Evolutionary conservation across 495 filamentous ascomycete species (phyloP).

Genomic region (Penicillium steckii): DNA sequence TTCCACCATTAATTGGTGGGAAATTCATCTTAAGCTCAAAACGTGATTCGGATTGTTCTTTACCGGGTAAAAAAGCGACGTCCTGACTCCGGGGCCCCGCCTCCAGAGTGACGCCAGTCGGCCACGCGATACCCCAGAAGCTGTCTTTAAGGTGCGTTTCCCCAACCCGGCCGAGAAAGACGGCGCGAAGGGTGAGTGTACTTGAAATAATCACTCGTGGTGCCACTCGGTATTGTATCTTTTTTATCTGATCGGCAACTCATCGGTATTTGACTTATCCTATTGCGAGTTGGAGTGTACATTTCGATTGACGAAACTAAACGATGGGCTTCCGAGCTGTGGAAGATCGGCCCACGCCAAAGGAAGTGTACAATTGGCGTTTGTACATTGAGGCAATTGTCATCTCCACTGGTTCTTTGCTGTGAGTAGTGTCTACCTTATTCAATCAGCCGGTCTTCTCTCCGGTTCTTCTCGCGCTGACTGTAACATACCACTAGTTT

Average conservation of each 20-base stretch:
- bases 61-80: not conserved
- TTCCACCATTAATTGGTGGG: not conserved
- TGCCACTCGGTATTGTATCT: slow-evolving; percentile 5
- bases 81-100: not conserved
- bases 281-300: not conserved
- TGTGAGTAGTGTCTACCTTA: not conserved
- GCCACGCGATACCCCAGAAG: not conserved
- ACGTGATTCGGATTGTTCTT: not conserved
- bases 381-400: slow-evolving; percentile 55
- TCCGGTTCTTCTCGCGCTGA: no score
- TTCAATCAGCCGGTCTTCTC: not conserved
- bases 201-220: slow-evolving; percentile 9
- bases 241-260: slow-evolving; percentile 1
- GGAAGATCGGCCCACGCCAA: slow-evolving; percentile 59
- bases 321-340: slow-evolving; percentile 25
- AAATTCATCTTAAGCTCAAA: not conserved
- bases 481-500: not conserved
- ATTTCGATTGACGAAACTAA: not conserved
- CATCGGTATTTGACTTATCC: not conserved
- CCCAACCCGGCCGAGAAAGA: not conserved
- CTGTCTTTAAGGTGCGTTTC: not conserved
- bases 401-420: slow-evolving; percentile 46
- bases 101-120: not conserved
- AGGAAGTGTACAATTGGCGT: slow-evolving; percentile 65
- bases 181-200: not conserved